Base-by-base conservation (phyloP, 2,329 filamentous ascomycete species). In the Elsinoe perseae region DNA sequence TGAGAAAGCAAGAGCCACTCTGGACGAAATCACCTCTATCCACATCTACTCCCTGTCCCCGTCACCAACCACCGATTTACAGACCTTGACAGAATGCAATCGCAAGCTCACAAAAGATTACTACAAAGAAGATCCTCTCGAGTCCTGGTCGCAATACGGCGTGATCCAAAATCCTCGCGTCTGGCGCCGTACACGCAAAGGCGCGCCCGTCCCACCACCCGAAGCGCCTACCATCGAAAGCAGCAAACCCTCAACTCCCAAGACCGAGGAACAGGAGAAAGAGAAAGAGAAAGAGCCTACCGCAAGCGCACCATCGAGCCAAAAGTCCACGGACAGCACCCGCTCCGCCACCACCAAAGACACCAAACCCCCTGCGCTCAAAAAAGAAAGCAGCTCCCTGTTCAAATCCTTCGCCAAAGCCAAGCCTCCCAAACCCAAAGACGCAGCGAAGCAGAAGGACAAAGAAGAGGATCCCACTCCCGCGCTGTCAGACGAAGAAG, bases 31-130 rank as follows among this genome's bases (percentile, higher is more conserved):
- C 55, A 79, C 77, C 0, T 87, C 88, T 0, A 84, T 95, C 58
- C 89, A 96, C 64, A 74, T 97, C 42, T 97, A 97, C 73, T 95
- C 90, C 65, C 67, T 97, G 16, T 84, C 87, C 40, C 79, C 87
- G 1, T 79, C 82, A 34, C 79, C 83, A 1, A 75, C 90, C 14
- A 85, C 84, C 69, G 70, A 76, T 65, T 71, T 93, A 16, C 82
- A 88, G 63, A 69, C 85, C 0, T 75, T 96, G 36, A 82, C 84
- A 2, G 85, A 93, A 56, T 80, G 84, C 36, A 82, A 82, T 40
- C 79, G 82, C 23, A 80, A 87, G 59, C 75, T 87, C 8, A 72
- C 78, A 16, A 75, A 76, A 6, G 74, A 83, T 2, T 75, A 79
- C 53, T 70, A 72, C 8, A 71, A 76, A 10, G 81, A 86, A 53